Conservation (phyloP, 2,329 filamentous ascomycete species). For the Arthroderma sp. region DNA sequence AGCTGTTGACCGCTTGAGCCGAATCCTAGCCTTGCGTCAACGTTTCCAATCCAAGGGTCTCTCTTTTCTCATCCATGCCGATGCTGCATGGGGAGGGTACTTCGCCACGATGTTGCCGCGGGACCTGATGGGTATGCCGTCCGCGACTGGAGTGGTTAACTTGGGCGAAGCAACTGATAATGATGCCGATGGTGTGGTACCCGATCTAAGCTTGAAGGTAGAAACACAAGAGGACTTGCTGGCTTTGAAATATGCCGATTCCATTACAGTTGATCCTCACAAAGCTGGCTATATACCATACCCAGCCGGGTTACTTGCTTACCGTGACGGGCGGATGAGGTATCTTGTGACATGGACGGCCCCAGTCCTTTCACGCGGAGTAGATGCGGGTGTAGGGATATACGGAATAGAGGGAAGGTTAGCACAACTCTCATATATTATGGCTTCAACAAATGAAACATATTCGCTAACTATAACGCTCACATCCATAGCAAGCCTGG, state of each 20-base stretch:
- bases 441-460: too few relatives aligned
- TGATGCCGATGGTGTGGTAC: conserved; percentile 21
- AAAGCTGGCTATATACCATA: conserved; percentile 38
- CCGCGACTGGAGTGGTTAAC: conserved; percentile 67
- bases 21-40: conserved; percentile 29
- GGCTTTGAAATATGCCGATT: conserved; percentile 29
- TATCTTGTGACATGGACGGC: conserved; percentile 34
- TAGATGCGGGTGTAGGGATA: conserved; percentile 34
- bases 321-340: conserved; percentile 33
- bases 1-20: conserved; percentile 29
- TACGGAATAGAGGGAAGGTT: conserved; percentile 35
- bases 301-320: conserved; percentile 33
- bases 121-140: conserved; percentile 83
- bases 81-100: conserved; percentile 40
- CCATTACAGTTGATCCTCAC: conserved; percentile 37
- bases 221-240: conserved; percentile 16
- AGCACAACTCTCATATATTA: conserved; percentile 2
- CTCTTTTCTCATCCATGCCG: conserved; percentile 35
- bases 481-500: conserved; percentile 19
- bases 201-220: conserved; percentile 21
- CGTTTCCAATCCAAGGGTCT: conserved; percentile 30
- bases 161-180: conserved; percentile 51
- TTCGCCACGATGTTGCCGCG: conserved; percentile 39
- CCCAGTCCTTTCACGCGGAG: conserved; percentile 22
- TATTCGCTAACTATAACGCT: too few relatives aligned